Conservation (phyloP, 2,329 filamentous ascomycete species). For the Sclerotinia borealis region DNA sequence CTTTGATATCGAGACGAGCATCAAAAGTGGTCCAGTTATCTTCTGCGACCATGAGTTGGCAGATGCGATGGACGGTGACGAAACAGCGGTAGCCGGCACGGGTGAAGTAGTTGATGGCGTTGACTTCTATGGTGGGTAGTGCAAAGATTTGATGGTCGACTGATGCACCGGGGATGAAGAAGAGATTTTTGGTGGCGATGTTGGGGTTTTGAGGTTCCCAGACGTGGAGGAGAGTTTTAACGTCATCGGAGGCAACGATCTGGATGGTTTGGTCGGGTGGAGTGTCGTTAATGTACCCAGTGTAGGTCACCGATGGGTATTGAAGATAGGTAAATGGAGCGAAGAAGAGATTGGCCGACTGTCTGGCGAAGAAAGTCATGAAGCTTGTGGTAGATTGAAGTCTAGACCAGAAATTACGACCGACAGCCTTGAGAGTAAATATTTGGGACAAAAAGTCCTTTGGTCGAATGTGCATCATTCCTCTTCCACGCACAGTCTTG, state of each 20-base stretch:
- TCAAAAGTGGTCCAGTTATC: constrained; percentile 54
- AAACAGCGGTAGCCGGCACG: constrained; percentile 55
- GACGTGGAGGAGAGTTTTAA: constrained; percentile 48
- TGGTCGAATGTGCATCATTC: constrained; percentile 51
- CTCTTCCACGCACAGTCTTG: constrained; percentile 45
- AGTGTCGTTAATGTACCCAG: constrained; percentile 49
- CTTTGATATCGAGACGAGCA: constrained; percentile 51
- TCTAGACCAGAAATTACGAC: constrained; percentile 41
- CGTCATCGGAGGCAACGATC: constrained; percentile 47
- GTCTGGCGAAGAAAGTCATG: constrained; percentile 49
- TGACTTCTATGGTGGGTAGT: constrained; percentile 56
- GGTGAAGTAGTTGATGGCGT: constrained; percentile 58
- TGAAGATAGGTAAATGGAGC: constrained; percentile 50
- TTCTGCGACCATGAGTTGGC: constrained; percentile 44
- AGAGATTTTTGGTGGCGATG: constrained; percentile 42
- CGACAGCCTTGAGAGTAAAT: constrained; percentile 46
- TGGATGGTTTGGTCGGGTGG: constrained; percentile 38
- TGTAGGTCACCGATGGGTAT: constrained; percentile 44
- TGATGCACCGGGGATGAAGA: constrained; percentile 57
- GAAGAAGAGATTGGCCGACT: constrained; percentile 48
- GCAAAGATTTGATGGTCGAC: constrained; percentile 60
- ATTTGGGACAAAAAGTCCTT: constrained; percentile 51
- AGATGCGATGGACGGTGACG: constrained; percentile 52
- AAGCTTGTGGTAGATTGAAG: constrained; percentile 44
- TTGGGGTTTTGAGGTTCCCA: constrained; percentile 44